Evolutionary conservation across 1,284 basidiomycete genomes (phyloP).

Genomic region (Cryptococcus sp.): DNA sequence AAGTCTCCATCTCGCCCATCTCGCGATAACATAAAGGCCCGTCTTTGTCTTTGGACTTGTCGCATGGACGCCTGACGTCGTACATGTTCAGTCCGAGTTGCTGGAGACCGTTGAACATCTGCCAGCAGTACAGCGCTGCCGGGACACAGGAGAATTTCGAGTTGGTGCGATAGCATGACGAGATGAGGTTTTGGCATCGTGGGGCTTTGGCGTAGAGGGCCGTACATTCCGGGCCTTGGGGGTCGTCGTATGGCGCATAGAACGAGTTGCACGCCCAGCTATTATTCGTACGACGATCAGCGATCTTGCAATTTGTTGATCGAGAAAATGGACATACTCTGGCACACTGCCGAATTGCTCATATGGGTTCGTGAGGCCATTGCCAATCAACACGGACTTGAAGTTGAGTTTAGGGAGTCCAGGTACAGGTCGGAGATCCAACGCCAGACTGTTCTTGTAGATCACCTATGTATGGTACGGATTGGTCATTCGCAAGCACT

Average conservation of each 20-base stretch:
- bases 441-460: constrained; percentile 64
- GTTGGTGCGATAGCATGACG: constrained; percentile 52
- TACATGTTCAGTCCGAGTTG: constrained; percentile 62
- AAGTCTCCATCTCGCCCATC: constrained; percentile 76
- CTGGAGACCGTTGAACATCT: constrained; percentile 58
- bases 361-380: constrained; percentile 67
- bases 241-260: constrained; percentile 46
- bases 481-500: neutral
- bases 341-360: constrained; percentile 72
- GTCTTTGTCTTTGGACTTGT: constrained; percentile 61
- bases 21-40: constrained; percentile 68
- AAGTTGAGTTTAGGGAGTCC: constrained; percentile 66
- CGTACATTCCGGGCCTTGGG: constrained; percentile 42
- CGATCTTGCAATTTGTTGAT: neutral
- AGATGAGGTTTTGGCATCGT: constrained; percentile 50
- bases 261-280: constrained; percentile 58
- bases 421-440: constrained; percentile 51
- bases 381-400: constrained; percentile 72
- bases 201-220: constrained; percentile 38
- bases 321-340: constrained; percentile 57
- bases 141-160: constrained; percentile 61
- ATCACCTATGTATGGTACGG: constrained; percentile 63
- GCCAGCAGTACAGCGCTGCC: constrained; percentile 56
- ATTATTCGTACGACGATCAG: constrained; percentile 5
- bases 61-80: constrained; percentile 78